A percentile compares a stretch with the other conserved stretches of the same genome.
Conservation (phyloP, 441 rosid species). For the Corymbia citriodora region DNA sequence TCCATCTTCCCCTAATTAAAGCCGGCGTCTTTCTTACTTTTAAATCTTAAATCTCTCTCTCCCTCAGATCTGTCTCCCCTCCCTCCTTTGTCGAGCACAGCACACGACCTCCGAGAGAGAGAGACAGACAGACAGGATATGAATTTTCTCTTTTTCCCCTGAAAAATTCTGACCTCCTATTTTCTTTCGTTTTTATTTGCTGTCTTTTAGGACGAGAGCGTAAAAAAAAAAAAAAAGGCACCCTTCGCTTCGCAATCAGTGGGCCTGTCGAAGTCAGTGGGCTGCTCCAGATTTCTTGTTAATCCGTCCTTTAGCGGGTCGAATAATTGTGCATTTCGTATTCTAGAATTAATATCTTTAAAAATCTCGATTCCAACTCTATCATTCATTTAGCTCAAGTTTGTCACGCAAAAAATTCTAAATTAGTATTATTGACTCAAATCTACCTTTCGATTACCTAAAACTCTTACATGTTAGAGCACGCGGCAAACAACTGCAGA, state of each 20-base stretch:
- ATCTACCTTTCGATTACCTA: background rate
- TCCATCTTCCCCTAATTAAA: background rate
- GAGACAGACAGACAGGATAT: background rate
- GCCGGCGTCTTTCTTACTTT: background rate
- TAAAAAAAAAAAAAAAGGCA: too few relatives aligned
- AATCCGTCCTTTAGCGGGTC: too few relatives aligned
- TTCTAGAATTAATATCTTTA: too few relatives aligned
- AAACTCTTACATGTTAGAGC: too few relatives aligned
- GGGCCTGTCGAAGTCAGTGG: too few relatives aligned
- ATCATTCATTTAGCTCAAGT: background rate
- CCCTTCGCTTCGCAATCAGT: background rate
- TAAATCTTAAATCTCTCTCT: background rate
- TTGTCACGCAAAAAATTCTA: background rate
- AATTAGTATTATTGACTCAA: too few relatives aligned
- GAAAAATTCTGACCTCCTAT: background rate
- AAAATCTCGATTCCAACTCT: background rate
- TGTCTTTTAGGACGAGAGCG: background rate
- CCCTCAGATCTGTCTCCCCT: background rate
- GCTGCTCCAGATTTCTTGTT: background rate
- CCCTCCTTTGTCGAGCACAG: background rate
- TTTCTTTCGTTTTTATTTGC: background rate
- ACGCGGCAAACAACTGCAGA: too few relatives aligned
- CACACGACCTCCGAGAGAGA: background rate
- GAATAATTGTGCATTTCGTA: background rate
- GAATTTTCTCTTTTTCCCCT: background rate